phyloP scores from a whole-genome alignment of 768 basidiomycete species.

The Tulasnella sp. region DNA sequence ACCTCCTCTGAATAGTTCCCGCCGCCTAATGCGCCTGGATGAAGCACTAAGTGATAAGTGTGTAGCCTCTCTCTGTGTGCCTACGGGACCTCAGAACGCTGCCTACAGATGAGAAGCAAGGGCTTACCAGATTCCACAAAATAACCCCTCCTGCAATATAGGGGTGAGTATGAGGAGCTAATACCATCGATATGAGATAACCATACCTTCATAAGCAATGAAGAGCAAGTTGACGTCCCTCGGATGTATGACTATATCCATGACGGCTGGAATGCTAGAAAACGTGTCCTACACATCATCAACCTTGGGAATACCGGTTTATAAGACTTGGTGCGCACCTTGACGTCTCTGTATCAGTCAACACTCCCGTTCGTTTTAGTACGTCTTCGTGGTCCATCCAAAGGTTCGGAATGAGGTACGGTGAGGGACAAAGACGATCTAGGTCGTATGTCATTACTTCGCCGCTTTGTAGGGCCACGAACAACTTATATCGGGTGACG shows the following conservation, averaged over 20 bases:
- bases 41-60: constrained; percentile 55
- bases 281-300: background rate
- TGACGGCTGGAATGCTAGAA: constrained; percentile 33
- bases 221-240: constrained; percentile 60
- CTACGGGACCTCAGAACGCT: constrained; percentile 21
- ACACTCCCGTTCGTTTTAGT: constrained; percentile 30
- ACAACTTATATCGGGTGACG: constrained; percentile 29
- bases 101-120: background rate
- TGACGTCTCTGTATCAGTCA: no score
- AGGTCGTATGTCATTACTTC: constrained; percentile 67
- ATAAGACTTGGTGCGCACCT: no score
- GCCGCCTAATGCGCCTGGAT: constrained; percentile 76
- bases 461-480: constrained; percentile 40
- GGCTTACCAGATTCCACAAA: constrained; percentile 43
- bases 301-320: constrained; percentile 26
- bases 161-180: background rate
- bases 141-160: constrained; percentile 42
- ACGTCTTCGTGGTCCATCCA: constrained; percentile 64
- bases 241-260: constrained; percentile 57
- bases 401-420: constrained; percentile 57
- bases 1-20: constrained; percentile 47
- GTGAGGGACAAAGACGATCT: constrained; percentile 50
- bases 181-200: background rate
- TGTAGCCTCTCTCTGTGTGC: constrained; percentile 41
- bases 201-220: constrained; percentile 56